Evolutionary conservation across 257 asterid species (phyloP).

Genomic region (Petunia secreta): DNA sequence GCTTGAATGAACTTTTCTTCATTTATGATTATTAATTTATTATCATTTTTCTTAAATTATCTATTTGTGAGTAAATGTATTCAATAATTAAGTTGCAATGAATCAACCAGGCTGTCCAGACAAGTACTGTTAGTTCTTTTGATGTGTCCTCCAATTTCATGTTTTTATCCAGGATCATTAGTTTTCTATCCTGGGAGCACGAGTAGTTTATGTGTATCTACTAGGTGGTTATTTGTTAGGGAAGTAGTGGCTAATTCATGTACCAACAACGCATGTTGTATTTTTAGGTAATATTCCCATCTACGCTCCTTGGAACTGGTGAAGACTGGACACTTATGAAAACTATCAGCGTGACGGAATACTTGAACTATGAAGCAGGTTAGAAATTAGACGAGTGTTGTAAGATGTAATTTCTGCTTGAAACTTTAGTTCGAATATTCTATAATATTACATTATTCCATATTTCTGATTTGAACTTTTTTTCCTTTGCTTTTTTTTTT

Average conservation of each 20-base stretch:
- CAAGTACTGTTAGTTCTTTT: background rate
- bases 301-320: conserved; percentile 94
- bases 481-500: conserved; percentile 11
- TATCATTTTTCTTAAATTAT: background rate
- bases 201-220: background rate
- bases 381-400: background rate
- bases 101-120: too few relatives aligned
- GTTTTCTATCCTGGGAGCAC: background rate
- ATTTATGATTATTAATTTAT: background rate
- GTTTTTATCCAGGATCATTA: background rate
- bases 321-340: conserved; percentile 97
- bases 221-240: conserved; percentile 2
- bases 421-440: background rate
- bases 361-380: conserved; percentile 98
- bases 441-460: conserved; percentile 1
- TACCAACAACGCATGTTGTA: conserved; percentile 18
- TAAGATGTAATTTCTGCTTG: background rate
- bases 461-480: background rate
- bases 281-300: conserved; percentile 88
- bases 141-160: background rate
- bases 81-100: too few relatives aligned
- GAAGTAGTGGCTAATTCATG: background rate
- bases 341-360: conserved; percentile 95
- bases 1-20: too few relatives aligned
- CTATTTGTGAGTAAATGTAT: too few relatives aligned